A percentile compares a stretch with the other conserved stretches of the same genome.
Conservation (phyloP, 495 filamentous ascomycete species). For the Podospora australis region DNA sequence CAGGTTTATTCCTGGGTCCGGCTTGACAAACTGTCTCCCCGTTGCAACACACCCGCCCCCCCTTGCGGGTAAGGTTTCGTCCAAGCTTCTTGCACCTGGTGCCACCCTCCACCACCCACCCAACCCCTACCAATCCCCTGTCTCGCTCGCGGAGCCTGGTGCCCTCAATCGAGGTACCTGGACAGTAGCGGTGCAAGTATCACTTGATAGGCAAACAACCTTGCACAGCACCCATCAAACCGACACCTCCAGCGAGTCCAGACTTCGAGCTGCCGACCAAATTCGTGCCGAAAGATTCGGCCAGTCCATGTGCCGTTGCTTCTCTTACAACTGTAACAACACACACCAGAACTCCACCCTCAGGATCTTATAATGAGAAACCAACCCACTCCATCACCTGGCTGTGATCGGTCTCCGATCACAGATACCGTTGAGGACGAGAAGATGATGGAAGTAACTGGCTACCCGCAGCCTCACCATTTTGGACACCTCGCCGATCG, state of each 20-base stretch:
- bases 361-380: neutral
- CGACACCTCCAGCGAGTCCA: neutral
- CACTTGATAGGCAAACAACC: neutral
- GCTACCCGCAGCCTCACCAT: slow-evolving; percentile 10
- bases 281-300: neutral
- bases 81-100: neutral
- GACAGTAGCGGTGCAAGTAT: neutral
- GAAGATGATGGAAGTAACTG: slow-evolving; percentile 21
- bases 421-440: neutral
- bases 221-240: neutral
- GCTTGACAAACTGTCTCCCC: neutral
- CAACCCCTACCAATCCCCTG: no score
- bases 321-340: neutral
- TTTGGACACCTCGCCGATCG: slow-evolving; percentile 15
- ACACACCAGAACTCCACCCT: neutral
- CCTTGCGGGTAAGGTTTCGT: neutral
- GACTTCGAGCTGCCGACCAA: neutral
- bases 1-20: no score
- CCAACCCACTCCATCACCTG: neutral
- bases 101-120: neutral
- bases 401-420: neutral
- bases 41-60: neutral
- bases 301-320: neutral
- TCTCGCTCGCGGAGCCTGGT: no score
- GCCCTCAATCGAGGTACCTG: neutral